These are phyloP conservation scores for Sclerotinia glacialis DNA, from an alignment of 2,329 filamentous ascomycete genomes.

Conservation along the genomic window DNA sequence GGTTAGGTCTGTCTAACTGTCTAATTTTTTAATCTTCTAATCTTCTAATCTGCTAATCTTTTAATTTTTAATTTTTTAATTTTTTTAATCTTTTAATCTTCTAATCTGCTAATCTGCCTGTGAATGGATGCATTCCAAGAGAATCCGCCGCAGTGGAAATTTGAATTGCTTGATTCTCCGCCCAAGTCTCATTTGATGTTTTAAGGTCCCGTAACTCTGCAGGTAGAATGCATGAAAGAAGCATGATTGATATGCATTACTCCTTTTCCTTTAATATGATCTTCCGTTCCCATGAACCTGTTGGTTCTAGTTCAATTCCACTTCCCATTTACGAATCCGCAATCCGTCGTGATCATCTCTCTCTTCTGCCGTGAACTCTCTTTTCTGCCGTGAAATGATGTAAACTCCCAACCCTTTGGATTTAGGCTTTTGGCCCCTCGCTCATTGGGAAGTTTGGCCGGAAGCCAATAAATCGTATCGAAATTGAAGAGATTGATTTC, in stretches of 20 bases:
- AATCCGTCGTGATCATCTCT: neutral
- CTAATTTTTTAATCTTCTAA: too few species aligned
- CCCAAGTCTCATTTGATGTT: conserved; percentile 2
- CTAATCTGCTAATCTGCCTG: neutral
- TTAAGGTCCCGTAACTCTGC: neutral
- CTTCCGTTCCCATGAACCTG: neutral
- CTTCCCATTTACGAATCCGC: neutral
- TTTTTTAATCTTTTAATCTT: too few species aligned
- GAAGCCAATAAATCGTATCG: neutral
- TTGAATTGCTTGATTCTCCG: neutral
- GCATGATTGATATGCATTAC: conserved; percentile 14
- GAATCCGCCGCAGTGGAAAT: conserved; percentile 7
- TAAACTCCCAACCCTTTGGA: neutral
- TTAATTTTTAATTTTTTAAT: too few species aligned
- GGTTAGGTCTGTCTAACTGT: too few species aligned
- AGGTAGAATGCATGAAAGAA: conserved; percentile 12
- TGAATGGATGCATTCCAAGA: neutral
- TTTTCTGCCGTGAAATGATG: neutral
- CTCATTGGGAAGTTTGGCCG: neutral
- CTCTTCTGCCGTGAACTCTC: too few species aligned
- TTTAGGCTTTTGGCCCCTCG: neutral
- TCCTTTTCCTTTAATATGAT: neutral
- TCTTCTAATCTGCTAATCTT: too few species aligned
- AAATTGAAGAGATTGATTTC: conserved; percentile 3
- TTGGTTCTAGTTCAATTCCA: conserved; percentile 6